Conservation (phyloP, 2,329 filamentous ascomycete genomes). For the Beauveria pseudobassiana region DNA sequence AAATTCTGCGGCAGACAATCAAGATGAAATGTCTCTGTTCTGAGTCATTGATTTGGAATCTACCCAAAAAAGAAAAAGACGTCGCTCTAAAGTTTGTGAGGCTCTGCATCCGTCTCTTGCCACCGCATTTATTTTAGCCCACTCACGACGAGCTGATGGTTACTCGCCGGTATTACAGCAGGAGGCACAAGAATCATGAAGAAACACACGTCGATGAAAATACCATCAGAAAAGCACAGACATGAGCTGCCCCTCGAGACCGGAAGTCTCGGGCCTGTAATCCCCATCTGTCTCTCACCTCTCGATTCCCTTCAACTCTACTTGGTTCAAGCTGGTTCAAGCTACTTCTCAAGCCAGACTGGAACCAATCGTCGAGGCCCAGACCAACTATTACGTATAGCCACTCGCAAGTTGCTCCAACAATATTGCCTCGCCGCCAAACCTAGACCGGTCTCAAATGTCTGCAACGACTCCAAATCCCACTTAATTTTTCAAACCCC, state of each 20-base stretch:
- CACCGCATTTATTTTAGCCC: background rate
- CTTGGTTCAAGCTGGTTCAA: too few species aligned
- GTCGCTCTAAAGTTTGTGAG: background rate
- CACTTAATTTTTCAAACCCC: background rate
- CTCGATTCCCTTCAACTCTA: background rate
- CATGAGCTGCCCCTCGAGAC: background rate
- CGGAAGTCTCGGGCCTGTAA: background rate
- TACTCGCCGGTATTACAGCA: too few species aligned
- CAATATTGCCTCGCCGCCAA: background rate
- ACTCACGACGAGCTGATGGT: too few species aligned
- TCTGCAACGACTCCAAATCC: background rate
- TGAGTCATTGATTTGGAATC: background rate
- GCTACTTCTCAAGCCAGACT: background rate
- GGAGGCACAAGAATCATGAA: background rate
- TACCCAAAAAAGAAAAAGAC: background rate
- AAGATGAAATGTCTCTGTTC: background rate
- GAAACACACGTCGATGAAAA: background rate
- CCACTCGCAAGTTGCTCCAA: background rate
- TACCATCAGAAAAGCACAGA: background rate
- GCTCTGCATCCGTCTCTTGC: background rate
- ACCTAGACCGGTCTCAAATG: background rate
- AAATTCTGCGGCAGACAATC: too few species aligned
- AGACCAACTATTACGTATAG: background rate
- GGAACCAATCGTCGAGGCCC: background rate
- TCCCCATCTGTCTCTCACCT: background rate